Evolutionary conservation across 2,329 filamentous ascomycete genomes (phyloP), one percentile per base, ranked within the genome.

Genomic region (Pseudogymnoascus pannorum): DNA sequence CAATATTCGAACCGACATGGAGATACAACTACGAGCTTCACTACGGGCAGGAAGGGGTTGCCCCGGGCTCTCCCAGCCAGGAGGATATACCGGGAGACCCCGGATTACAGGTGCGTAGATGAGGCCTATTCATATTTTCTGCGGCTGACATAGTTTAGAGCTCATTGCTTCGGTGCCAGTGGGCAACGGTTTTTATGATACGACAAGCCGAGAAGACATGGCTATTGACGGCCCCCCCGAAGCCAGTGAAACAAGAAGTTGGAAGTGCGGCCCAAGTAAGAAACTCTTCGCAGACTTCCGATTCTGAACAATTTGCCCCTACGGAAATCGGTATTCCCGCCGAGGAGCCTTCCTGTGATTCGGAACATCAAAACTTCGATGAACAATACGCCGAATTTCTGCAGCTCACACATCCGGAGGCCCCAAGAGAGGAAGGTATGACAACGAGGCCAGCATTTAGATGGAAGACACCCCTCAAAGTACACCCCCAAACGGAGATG

Each of bases 1-100:
- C 60, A 24, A 66, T 64, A n/a, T 73, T 72, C 63, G 64, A 63
- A 12, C 59, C 61, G 8, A 67, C 64, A 9, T 73, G 71, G 71
- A 66, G 64, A 16, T 40, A 26, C 29, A 65, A 58, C 14, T n/a
- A 29, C 24, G 59, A 4, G 24, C 48, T 35, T 20, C 36, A 18
- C 18, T 31, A 54, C 26, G 16, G 12, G 5, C n/a, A 18, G 8
- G 26, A 12, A 20, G 16, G 48, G 31, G 14, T 26, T 3, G 44
- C n/a, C 5, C 7, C 48, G 4, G n/a, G 26, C 20, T 54, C 48
- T 54, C 9, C 18, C 18, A 6, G 20, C 7, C 9, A 3, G 11
- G 48, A n/a, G 5, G 26, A 31, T 31, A 11, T 54, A 54, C 48
- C 26, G 9, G 48, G 48, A 31, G 48, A 54, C 16, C 48, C 48